Evolutionary conservation across 768 basidiomycete genomes (phyloP).

Genomic region (Rhodocollybia butyracea): DNA sequence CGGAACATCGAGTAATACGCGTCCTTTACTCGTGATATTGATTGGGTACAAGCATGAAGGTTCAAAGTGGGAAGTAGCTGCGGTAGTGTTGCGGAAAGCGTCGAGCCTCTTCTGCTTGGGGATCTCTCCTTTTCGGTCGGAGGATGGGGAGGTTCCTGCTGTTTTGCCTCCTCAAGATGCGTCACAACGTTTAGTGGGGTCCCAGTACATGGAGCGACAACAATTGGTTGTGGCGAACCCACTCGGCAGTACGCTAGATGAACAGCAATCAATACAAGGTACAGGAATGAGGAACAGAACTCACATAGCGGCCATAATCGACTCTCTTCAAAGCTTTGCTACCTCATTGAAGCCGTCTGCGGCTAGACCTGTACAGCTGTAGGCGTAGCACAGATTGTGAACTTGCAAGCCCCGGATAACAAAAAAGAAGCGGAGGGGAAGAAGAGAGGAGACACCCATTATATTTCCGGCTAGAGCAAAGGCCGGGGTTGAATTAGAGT

Average conservation of each 20-base stretch:
- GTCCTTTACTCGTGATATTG: slow-evolving; percentile 64
- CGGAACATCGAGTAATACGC: slow-evolving; percentile 62
- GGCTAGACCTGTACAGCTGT: no score
- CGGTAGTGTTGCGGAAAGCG: no score
- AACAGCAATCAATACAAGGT: slow-evolving; percentile 10
- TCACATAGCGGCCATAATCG: slow-evolving; percentile 74
- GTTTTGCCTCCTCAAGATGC: slow-evolving; percentile 36
- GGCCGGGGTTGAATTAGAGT: no score
- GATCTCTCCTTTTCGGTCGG: slow-evolving; percentile 58
- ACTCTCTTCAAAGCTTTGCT: slow-evolving; percentile 84
- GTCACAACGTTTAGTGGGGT: slow-evolving; percentile 42
- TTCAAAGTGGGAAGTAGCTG: slow-evolving; percentile 26
- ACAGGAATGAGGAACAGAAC: slow-evolving; percentile 20
- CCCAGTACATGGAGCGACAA: slow-evolving; percentile 31
- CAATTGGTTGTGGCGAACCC: slow-evolving; percentile 54
- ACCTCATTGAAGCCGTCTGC: no score
- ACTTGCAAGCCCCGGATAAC: no score
- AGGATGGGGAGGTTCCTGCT: slow-evolving; percentile 21
- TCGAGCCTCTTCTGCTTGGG: slow-evolving; percentile 66
- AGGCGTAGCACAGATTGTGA: no score
- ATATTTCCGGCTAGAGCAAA: no score
- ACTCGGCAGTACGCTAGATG: slow-evolving; percentile 55
- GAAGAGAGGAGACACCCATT: no score
- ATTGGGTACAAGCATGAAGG: slow-evolving; percentile 54
- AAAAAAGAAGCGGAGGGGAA: no score